A percentile compares a stretch with the other conserved stretches of the same genome.
Evolutionary conservation across 2,329 filamentous ascomycete species (phyloP).

Genomic region (Colletotrichum eleusines): DNA sequence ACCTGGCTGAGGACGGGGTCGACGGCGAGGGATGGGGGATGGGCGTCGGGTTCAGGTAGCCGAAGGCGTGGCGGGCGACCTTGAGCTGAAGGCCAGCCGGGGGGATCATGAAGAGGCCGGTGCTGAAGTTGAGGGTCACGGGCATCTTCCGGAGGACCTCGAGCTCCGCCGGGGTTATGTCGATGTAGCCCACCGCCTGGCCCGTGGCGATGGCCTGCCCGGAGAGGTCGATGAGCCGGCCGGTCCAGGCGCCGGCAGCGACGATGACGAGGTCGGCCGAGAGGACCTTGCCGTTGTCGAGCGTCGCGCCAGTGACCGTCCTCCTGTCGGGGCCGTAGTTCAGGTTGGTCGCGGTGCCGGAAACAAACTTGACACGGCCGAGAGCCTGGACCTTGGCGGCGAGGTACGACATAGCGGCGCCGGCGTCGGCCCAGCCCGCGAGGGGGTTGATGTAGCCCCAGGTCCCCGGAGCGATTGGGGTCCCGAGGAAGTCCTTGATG

Average conservation of each 20-base stretch:
- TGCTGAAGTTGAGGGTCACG: slow-evolving; percentile 77
- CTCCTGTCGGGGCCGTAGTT: slow-evolving; percentile 47
- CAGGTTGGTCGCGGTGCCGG: slow-evolving; percentile 59
- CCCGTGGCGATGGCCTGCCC: slow-evolving; percentile 84
- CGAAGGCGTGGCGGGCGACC: slow-evolving; percentile 76
- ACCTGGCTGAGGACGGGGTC: slow-evolving; percentile 15
- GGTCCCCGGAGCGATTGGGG: slow-evolving; percentile 66
- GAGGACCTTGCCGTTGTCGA: slow-evolving; percentile 63
- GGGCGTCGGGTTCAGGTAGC: slow-evolving; percentile 69
- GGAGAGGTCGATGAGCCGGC: slow-evolving; percentile 79
- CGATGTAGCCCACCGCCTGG: slow-evolving; percentile 83
- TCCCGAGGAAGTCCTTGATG: slow-evolving; percentile 60
- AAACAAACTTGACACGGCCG: slow-evolving; percentile 67
- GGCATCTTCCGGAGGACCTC: slow-evolving; percentile 73
- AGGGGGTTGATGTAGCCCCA: slow-evolving; percentile 80
- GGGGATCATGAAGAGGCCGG: slow-evolving; percentile 81
- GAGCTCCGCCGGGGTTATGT: slow-evolving; percentile 79
- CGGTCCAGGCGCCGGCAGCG: slow-evolving; percentile 90
- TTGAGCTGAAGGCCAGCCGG: slow-evolving; percentile 74
- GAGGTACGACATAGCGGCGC: slow-evolving; percentile 75
- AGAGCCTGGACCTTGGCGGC: slow-evolving; percentile 65
- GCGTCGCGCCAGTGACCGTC: slow-evolving; percentile 62
- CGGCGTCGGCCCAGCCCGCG: slow-evolving; percentile 86
- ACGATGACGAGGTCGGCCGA: slow-evolving; percentile 80
- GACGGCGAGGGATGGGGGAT: slow-evolving; percentile 46